Conservation (phyloP, 306 rosid genomes). For the Pterocarpus macrocarpus region DNA sequence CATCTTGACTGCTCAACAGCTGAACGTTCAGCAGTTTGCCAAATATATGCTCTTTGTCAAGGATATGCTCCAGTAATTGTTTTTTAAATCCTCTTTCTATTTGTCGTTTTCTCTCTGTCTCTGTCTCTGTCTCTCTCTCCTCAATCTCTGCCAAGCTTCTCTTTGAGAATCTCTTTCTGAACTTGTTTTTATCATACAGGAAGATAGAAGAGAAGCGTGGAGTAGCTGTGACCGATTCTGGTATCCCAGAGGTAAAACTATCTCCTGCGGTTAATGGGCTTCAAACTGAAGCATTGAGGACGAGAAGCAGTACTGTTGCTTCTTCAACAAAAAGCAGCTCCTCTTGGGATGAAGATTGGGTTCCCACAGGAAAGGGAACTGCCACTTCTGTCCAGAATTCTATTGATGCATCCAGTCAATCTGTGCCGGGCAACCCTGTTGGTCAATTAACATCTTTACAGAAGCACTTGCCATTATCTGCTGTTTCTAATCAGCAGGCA, state of each 20-base stretch:
- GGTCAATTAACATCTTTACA: conserved; percentile 56
- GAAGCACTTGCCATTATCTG: conserved; percentile 47
- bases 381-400: conserved; percentile 56
- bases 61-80: conserved; percentile 83
- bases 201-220: conserved; percentile 97
- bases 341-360: conserved; percentile 99
- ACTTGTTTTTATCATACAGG: conserved; percentile 57
- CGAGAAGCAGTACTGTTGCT: conserved; percentile 52
- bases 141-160: conserved; percentile 11
- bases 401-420: conserved; percentile 49
- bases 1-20: conserved; percentile 88
- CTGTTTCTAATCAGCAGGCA: conserved; percentile 66
- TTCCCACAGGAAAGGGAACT: conserved; percentile 53
- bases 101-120: conserved; percentile 22
- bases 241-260: conserved; percentile 72
- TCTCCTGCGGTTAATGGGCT: conserved; percentile 65
- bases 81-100: conserved; percentile 9
- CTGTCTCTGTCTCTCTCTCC: not conserved
- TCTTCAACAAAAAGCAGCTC: conserved; percentile 63
- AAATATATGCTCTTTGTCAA: conserved; percentile 98
- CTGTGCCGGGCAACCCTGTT: conserved; percentile 54
- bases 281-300: conserved; percentile 58
- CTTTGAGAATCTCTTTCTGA: conserved; percentile 18
- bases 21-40: conserved; percentile 97
- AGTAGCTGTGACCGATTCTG: conserved; percentile 81